Conservation (phyloP, 331 rosid genomes). For the Rhamnella rubrinervis region DNA sequence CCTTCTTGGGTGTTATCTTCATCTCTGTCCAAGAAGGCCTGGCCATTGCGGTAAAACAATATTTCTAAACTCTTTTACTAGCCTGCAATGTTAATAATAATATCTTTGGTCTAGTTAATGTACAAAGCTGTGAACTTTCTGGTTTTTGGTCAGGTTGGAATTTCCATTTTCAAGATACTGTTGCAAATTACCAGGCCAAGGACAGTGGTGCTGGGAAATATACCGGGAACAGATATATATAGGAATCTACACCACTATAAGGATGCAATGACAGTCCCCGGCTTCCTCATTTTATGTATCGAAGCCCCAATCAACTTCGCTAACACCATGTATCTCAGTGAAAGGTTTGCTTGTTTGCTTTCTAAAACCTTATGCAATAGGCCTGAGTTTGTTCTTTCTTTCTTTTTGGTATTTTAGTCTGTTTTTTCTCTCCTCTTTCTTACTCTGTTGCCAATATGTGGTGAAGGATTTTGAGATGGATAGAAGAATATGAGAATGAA, state of each 20-base stretch:
- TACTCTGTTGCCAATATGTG: slow-evolving; percentile 11
- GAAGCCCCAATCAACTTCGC: slow-evolving; percentile 93
- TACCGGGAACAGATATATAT: slow-evolving; percentile 62
- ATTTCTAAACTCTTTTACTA: neutral
- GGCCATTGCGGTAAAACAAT: slow-evolving; percentile 63
- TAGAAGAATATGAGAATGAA: slow-evolving; percentile 64
- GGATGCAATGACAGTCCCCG: slow-evolving; percentile 62
- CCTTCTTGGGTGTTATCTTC: slow-evolving; percentile 79
- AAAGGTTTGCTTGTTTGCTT: slow-evolving; percentile 47
- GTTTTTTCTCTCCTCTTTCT: neutral
- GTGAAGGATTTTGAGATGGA: slow-evolving; percentile 74
- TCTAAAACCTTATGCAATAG: neutral
- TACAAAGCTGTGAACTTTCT: neutral
- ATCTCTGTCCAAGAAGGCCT: slow-evolving; percentile 83
- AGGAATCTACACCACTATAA: slow-evolving; percentile 73
- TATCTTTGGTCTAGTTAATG: neutral
- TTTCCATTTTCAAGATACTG: slow-evolving; percentile 73
- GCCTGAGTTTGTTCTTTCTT: neutral
- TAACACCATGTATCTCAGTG: slow-evolving; percentile 72
- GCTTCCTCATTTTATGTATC: slow-evolving; percentile 75
- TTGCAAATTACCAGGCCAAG: slow-evolving; percentile 85
- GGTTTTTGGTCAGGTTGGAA: slow-evolving; percentile 54
- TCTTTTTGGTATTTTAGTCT: neutral
- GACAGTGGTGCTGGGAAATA: slow-evolving; percentile 76
- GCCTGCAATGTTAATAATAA: neutral